phyloP scores from a whole-genome alignment of 352 stramenopile species.

The Sclerospora graminicola region DNA sequence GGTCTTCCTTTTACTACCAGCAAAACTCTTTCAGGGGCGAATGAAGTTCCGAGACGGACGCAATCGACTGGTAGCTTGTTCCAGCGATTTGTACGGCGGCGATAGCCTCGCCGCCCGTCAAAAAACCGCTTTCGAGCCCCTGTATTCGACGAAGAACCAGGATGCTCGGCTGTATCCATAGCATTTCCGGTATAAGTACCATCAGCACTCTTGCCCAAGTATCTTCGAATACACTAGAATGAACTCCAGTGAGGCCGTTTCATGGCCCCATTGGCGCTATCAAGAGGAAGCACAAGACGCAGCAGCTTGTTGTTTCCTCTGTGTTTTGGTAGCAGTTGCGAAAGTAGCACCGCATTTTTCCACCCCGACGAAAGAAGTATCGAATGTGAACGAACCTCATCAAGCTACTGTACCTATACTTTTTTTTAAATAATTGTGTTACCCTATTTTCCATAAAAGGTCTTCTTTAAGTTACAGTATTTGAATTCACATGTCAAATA shows the following conservation, averaged over 20 bases:
- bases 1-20: constrained; percentile 18
- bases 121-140: too few species aligned
- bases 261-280: constrained; percentile 9
- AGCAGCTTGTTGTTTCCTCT: constrained; percentile 5
- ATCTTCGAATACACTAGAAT: constrained; percentile 12
- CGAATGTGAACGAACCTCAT: too few species aligned
- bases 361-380: too few species aligned
- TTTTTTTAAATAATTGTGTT: too few species aligned
- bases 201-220: too few species aligned
- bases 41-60: constrained; percentile 19
- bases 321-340: constrained; percentile 12
- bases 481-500: too few species aligned
- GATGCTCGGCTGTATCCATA: constrained; percentile 23
- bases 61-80: constrained; percentile 22
- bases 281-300: constrained; percentile 10
- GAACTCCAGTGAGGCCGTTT: constrained; percentile 1
- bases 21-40: constrained; percentile 19
- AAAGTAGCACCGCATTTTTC: constrained; percentile 6
- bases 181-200: constrained; percentile 8
- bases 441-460: background rate
- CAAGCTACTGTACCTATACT: too few species aligned
- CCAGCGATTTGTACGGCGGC: constrained; percentile 22
- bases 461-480: background rate
- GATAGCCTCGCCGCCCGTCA: constrained; percentile 15
- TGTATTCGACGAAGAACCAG: too few species aligned